Conservation (phyloP, 305 asterid genomes). For the Stenogyne calaminthoides region DNA sequence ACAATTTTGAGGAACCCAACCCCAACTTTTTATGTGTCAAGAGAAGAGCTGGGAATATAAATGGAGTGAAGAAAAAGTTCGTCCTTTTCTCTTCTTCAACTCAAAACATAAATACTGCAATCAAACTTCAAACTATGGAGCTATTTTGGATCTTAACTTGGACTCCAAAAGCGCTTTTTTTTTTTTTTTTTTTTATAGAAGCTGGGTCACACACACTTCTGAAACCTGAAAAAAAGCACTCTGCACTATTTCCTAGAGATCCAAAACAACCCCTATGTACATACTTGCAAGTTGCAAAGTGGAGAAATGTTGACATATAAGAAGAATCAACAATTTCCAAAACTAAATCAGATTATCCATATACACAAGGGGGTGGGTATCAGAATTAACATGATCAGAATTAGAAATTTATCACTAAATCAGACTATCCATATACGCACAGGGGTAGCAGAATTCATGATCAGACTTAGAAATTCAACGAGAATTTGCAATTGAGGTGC, state of each 20-base stretch:
- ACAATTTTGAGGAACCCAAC: too few relatives aligned
- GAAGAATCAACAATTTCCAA: not conserved
- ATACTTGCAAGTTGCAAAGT: not conserved
- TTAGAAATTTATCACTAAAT: not conserved
- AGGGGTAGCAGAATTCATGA: not conserved
- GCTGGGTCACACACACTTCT: too few relatives aligned
- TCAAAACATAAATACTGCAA: not conserved
- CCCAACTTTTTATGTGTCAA: too few relatives aligned
- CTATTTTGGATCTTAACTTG: too few relatives aligned
- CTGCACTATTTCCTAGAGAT: too few relatives aligned
- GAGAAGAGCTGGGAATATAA: too few relatives aligned
- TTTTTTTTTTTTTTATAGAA: too few relatives aligned
- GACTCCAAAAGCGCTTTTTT: too few relatives aligned
- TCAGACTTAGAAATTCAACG: not conserved
- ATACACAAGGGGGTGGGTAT: not conserved
- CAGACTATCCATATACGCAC: not conserved
- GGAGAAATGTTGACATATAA: not conserved
- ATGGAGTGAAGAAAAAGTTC: too few relatives aligned
- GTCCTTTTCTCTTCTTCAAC: not conserved
- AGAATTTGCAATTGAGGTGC: not conserved
- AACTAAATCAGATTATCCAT: not conserved
- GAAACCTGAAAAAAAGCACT: too few relatives aligned
- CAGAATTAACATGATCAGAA: not conserved
- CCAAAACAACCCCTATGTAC: too few relatives aligned
- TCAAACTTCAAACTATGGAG: too few relatives aligned